A percentile compares a stretch with the other conserved stretches of the same genome.
These are phyloP conservation scores for Pseudocercospora macadamiae DNA, from an alignment of 2,329 filamentous ascomycete genomes.

Conservation along the genomic window DNA sequence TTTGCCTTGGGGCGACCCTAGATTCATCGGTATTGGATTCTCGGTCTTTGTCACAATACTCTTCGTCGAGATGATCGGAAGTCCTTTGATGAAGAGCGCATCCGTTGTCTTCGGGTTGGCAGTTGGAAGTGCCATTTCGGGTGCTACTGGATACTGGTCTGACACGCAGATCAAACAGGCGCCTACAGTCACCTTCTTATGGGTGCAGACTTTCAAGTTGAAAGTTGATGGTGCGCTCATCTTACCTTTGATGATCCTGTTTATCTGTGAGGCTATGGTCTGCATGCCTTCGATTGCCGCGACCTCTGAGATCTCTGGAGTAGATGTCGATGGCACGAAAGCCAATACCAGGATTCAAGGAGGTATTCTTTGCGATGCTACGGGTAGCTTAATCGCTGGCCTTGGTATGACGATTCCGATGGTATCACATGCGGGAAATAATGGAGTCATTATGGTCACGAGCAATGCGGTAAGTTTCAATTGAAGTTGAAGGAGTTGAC, in stretches of 20 bases:
- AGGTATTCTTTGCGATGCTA: constrained; percentile 25
- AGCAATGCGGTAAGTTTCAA: constrained; percentile 25
- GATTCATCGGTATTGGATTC: constrained; percentile 26
- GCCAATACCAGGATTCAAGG: constrained; percentile 28
- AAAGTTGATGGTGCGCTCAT: constrained; percentile 25
- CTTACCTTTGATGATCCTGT: constrained; percentile 25
- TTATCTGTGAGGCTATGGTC: constrained; percentile 27
- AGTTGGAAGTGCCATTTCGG: constrained; percentile 26
- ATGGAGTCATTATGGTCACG: constrained; percentile 27
- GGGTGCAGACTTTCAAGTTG: constrained; percentile 23
- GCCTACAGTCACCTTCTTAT: constrained; percentile 22
- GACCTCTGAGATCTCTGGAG: constrained; percentile 21
- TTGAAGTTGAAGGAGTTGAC: background rate
- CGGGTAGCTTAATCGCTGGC: constrained; percentile 21
- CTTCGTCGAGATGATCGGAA: constrained; percentile 25
- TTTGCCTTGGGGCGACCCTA: constrained; percentile 25
- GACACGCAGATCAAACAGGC: constrained; percentile 21
- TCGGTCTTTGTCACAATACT: constrained; percentile 28
- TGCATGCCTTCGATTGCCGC: constrained; percentile 28
- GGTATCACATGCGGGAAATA: constrained; percentile 27
- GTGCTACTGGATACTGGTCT: constrained; percentile 26
- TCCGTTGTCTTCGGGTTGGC: constrained; percentile 27
- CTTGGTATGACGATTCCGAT: constrained; percentile 25
- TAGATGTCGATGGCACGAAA: constrained; percentile 22
- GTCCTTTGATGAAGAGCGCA: constrained; percentile 25